These are phyloP conservation scores for Puccinia hordei DNA, from an alignment of 1,284 basidiomycete species.

Conservation along the genomic window DNA sequence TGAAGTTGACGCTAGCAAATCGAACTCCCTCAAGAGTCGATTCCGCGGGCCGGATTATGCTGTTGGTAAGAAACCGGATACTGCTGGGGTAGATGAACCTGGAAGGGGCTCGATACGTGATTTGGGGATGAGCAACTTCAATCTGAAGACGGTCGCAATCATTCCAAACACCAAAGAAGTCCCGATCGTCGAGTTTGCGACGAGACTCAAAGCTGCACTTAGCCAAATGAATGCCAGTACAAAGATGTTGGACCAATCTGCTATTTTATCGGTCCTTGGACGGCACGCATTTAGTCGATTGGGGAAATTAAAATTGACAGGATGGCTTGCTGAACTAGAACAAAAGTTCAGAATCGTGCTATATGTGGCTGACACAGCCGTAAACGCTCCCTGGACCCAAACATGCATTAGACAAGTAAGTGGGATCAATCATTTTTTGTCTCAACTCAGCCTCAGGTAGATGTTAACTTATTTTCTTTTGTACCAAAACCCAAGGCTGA, in stretches of 20 bases:
- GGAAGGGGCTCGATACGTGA: constrained; percentile 62
- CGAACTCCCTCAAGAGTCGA: constrained; percentile 60
- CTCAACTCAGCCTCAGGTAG: too few species aligned
- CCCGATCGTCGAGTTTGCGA: constrained; percentile 81
- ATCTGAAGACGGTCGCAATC: constrained; percentile 88
- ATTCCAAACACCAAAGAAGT: constrained; percentile 78
- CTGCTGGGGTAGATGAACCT: constrained; percentile 34
- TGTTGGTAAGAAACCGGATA: constrained; percentile 20
- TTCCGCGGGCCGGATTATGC: constrained; percentile 43
- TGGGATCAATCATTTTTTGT: not conserved
- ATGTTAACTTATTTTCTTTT: not conserved
- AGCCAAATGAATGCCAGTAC: constrained; percentile 86
- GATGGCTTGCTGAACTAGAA: constrained; percentile 92
- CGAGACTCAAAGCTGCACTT: constrained; percentile 80
- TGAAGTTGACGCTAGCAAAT: constrained; percentile 68
- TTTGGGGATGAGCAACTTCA: constrained; percentile 76
- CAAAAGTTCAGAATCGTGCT: constrained; percentile 85
- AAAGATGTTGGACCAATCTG: constrained; percentile 85
- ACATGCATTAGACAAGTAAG: constrained; percentile 87
- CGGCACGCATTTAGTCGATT: constrained; percentile 89
- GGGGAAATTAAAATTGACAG: constrained; percentile 88
- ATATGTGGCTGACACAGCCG: constrained; percentile 89
- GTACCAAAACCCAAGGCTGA: constrained; percentile 70
- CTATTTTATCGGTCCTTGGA: constrained; percentile 83
- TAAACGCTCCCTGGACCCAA: constrained; percentile 92